Evolutionary conservation across 257 asterid species (phyloP).

Genomic region (Solanum neorickii): DNA sequence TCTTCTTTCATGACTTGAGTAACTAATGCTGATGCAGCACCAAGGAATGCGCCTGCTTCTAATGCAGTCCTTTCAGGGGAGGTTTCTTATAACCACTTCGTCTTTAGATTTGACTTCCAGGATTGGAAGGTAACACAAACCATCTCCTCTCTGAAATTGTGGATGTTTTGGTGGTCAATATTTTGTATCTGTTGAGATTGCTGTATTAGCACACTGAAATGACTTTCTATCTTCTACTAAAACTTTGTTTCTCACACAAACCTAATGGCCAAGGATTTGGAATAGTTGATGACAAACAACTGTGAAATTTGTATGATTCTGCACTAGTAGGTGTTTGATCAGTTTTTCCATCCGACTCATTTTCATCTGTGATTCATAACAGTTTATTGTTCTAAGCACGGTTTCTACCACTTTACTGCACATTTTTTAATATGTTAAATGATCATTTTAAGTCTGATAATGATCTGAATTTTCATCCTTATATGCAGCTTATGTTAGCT

Average conservation of each 20-base stretch:
- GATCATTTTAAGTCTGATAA: neutral
- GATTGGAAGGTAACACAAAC: constrained; percentile 81
- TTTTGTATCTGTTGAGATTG: neutral
- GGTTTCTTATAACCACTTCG: constrained; percentile 56
- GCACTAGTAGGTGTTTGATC: neutral
- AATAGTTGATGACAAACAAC: neutral
- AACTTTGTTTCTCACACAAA: neutral
- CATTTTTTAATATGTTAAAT: neutral
- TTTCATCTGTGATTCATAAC: neutral
- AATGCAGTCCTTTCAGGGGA: constrained; percentile 60
- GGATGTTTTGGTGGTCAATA: neutral
- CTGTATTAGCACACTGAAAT: neutral
- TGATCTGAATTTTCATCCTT: neutral
- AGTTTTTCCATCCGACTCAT: neutral
- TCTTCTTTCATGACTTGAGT: neutral
- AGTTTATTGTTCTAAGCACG: neutral
- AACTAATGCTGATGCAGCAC: constrained; percentile 37
- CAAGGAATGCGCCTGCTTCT: constrained; percentile 83
- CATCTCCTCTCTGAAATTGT: neutral
- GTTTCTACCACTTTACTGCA: neutral
- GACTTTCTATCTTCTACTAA: neutral
- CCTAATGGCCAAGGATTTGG: neutral
- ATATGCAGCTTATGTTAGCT: constrained; percentile 63
- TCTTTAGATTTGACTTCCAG: constrained; percentile 62
- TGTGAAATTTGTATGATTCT: neutral